Base-by-base conservation (phyloP, 1,284 basidiomycete genomes). In the Apiotrichum porosum region DNA sequence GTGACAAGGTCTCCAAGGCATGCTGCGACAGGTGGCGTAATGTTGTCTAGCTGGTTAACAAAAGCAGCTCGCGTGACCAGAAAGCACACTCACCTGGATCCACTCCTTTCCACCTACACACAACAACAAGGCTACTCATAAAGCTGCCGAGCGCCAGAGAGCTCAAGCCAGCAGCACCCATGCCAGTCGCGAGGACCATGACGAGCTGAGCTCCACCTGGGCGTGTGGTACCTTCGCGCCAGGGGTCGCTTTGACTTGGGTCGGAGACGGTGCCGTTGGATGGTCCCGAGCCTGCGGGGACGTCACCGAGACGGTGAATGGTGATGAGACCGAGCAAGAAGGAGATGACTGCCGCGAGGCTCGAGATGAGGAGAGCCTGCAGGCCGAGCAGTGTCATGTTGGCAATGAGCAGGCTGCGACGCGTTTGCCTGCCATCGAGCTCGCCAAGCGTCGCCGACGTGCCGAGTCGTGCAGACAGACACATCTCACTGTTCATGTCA, bases 1-100 rank as follows among this genome's bases (percentile, higher is more conserved):
- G 94, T 95, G 44, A 97, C 79, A 24, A 98, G 78, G 65, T 97
- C 94, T 9, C 94, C 93, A 0, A 97, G 79, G 56, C 89, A 93
- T 3, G 90, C 83, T 0, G 94, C 94, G 6, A 97, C 78, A 0
- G 94, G 91, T 0, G 93, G 89, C 3, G 92, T 88, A 56, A 97
- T 94, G 68, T 97, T 97, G 67, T 97, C 90, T 89, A 58, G 12
- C 9, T 3, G 37, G 35, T 49, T 33, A 56, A 42, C 18, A n/a
- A 18, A 26, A 23, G 4, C 9, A 15, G n/a, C 4, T 10, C 24
- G 14, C 13, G 9, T 21, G 28, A 43, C 18, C 13, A 18, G 9
- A 19, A 17, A 21, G 23, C 26, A n/a, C 12, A 62, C 78, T 51
- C 62, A 84, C 89, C 92, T 46, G 93, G 94, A 71, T 98, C 86